phyloP scores from a whole-genome alignment of 192 early-diverging fungal genomes.

The Coemansia sp. region DNA sequence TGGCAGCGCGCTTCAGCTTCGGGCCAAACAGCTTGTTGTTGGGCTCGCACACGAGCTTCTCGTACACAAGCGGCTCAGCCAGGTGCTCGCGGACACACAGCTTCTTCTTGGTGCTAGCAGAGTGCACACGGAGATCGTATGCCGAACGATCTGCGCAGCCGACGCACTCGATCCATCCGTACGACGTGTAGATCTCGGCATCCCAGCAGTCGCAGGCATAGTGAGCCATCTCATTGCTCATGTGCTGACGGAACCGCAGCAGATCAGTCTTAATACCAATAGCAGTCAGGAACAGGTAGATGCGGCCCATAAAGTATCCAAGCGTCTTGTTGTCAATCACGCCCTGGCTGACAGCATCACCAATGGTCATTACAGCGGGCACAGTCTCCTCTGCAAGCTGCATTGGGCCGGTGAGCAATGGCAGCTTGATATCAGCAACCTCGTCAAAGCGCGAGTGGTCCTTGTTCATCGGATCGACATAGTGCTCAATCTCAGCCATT shows the following conservation, averaged over 20 bases:
- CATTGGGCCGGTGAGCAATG: constrained; percentile 69
- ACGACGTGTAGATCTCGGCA: constrained; percentile 91
- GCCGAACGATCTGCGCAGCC: constrained; percentile 99
- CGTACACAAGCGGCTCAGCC: constrained; percentile 72
- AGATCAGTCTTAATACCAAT: constrained; percentile 85
- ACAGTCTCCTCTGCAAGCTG: constrained; percentile 78
- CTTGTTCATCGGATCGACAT: constrained; percentile 93
- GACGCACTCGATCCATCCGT: constrained; percentile 99
- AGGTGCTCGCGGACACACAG: constrained; percentile 89
- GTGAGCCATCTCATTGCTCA: constrained; percentile 99
- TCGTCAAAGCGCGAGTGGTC: constrained; percentile 87
- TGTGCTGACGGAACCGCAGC: constrained; percentile 97
- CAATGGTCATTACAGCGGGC: constrained; percentile 71
- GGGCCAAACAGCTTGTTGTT: constrained; percentile 95
- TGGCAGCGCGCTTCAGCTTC: constrained; percentile 87
- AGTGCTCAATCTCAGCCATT: constrained; percentile 99
- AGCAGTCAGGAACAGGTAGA: constrained; percentile 83
- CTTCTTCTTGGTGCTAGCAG: constrained; percentile 85
- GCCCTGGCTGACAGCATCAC: constrained; percentile 84
- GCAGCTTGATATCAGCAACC: constrained; percentile 72
- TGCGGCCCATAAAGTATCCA: constrained; percentile 97
- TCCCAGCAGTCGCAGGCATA: constrained; percentile 99
- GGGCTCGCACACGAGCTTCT: constrained; percentile 78
- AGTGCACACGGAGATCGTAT: constrained; percentile 92
- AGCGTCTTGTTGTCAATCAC: constrained; percentile 96